Evolutionary conservation across 1,284 basidiomycete genomes (phyloP).

Genomic region (Fomitopsis pinicola): DNA sequence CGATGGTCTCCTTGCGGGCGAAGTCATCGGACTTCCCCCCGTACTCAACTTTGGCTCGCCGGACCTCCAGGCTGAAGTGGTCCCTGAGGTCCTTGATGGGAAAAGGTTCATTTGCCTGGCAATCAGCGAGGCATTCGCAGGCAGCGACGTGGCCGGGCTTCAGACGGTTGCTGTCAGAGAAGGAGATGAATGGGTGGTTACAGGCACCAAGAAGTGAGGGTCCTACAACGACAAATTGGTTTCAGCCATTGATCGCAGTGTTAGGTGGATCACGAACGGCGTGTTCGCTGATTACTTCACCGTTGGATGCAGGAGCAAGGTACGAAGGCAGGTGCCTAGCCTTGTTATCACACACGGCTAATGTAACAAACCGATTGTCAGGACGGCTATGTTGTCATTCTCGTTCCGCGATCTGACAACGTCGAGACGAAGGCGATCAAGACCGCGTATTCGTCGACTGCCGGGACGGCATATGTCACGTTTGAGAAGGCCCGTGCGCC

Average conservation of each 20-base stretch:
- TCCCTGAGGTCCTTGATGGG: slow-evolving; percentile 66
- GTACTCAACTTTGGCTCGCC: slow-evolving; percentile 84
- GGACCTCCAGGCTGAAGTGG: slow-evolving; percentile 69
- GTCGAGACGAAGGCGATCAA: slow-evolving; percentile 91
- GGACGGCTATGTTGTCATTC: slow-evolving; percentile 85
- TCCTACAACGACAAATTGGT: background rate
- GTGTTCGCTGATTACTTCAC: slow-evolving; percentile 79
- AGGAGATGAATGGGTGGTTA: slow-evolving; percentile 83
- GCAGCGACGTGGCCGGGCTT: slow-evolving; percentile 86
- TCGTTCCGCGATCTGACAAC: slow-evolving; percentile 77
- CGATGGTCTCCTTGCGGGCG: slow-evolving; percentile 79
- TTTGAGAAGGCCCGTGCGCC: slow-evolving; percentile 93
- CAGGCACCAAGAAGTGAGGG: slow-evolving; percentile 79
- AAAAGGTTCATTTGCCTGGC: slow-evolving; percentile 78
- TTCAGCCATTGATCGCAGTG: background rate
- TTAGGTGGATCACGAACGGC: slow-evolving; percentile 92
- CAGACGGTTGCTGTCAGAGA: slow-evolving; percentile 83
- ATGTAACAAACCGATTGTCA: slow-evolving; percentile 15
- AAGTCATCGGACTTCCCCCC: slow-evolving; percentile 82
- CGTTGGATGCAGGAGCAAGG: slow-evolving; percentile 68
- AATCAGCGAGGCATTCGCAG: slow-evolving; percentile 82
- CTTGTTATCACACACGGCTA: background rate
- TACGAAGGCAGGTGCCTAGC: slow-evolving; percentile 17
- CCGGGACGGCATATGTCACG: slow-evolving; percentile 89
- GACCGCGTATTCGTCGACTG: slow-evolving; percentile 81